A percentile compares a stretch with the other conserved stretches of the same genome.
Conservation (phyloP, 83 land plant species). For the Thuja plicata region DNA sequence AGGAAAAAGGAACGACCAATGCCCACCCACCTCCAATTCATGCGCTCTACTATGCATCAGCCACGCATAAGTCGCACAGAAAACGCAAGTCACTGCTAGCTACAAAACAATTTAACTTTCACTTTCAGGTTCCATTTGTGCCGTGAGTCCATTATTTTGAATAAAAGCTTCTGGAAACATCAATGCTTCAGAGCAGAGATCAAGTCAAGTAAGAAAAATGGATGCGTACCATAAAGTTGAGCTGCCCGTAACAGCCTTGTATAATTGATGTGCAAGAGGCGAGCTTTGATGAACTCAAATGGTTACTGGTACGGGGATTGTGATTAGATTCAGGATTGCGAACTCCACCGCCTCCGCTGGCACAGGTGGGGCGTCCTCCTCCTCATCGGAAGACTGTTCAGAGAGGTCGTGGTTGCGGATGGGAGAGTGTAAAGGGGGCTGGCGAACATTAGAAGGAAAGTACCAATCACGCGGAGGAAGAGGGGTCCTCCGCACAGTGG, state of each 20-base stretch:
- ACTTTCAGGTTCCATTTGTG: background rate
- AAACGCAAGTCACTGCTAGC: background rate
- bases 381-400: background rate
- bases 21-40: background rate
- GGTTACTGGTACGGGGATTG: too few species aligned
- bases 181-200: background rate
- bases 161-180: too few species aligned
- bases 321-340: background rate
- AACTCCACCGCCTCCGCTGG: background rate
- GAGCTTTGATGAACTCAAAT: background rate
- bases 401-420: background rate
- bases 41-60: background rate
- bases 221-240: background rate
- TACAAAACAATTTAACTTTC: background rate
- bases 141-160: too few species aligned
- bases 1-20: background rate
- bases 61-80: background rate
- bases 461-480: background rate
- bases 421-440: background rate
- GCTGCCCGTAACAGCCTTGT: background rate
- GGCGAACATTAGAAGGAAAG: background rate
- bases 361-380: too few species aligned
- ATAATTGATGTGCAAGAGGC: background rate
- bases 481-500: background rate
- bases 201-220: background rate